Base-by-base conservation (phyloP, 176 grass and related monocot species). In the Zoysia pacifica region DNA sequence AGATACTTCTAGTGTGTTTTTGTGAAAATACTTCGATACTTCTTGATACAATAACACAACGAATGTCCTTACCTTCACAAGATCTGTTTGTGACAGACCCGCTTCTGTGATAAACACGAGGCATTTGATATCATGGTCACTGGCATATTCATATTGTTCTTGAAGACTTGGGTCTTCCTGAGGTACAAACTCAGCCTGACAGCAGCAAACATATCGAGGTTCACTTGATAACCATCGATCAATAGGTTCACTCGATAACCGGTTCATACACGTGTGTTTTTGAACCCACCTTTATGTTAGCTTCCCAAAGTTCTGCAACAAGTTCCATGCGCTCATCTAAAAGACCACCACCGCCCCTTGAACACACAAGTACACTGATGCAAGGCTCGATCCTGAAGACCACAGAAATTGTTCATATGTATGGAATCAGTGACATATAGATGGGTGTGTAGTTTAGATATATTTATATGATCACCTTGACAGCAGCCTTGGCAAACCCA, bases 141-240 rank as follows among this genome's bases (percentile, higher is more conserved):
- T 98, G 58, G 95, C 95, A 89, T 98, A 98, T 75, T 98, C 95
- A 69, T 94, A 98, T 61, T 98, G 95, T 78, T 98, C 95, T 87
- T 98, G 93, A 65, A 93, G 82, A 76, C 95, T 98, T 85, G 95
- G 95, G 64, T 98, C 95, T 83, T 87, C 78, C 79, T 83, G 80
- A 81, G 90, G 92, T 71, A 98, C 81, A 91, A 98, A 93, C 70
- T 98, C 85, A 56, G 91, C 95, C 92, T 98, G 76, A 70, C 78
- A 87, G 74, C 39, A 84, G 65, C 74, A 39, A 87, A 85, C 28
- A 28, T 28, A 28, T 28, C 28, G 28, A 28, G 28, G 28, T 28
- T 28, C 28, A 28, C 28, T 75, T 38, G 48, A 62, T 84, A 48
- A 84, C 54, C 43, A 70, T 1, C 39, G 20, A 48, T 66, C 71